Evolutionary conservation across 148 eudicot genomes (phyloP).

Genomic region (Tetragonia tetragonoides): DNA sequence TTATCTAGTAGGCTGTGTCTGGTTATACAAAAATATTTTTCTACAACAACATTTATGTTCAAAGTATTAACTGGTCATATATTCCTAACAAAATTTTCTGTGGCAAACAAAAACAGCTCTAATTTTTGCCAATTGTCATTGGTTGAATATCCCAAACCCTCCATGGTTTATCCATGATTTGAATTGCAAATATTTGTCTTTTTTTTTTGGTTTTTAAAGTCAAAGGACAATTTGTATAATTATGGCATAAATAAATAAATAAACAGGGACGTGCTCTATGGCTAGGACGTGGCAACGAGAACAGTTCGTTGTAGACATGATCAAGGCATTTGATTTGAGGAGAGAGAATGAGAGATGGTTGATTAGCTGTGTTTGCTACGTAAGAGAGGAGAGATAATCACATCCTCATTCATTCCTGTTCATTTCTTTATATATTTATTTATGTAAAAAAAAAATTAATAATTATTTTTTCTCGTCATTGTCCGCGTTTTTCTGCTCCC

Average conservation of each 20-base stretch:
- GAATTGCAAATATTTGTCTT: background rate
- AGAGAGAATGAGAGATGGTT: background rate
- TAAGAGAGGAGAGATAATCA: no score
- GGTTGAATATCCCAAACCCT: background rate
- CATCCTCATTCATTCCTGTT: background rate
- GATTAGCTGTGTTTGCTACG: conserved; percentile 5
- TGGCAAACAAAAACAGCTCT: no score
- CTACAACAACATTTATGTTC: no score
- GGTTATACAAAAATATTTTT: no score
- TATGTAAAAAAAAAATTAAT: background rate
- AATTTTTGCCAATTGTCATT: no score
- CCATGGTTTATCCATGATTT: background rate
- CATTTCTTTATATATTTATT: background rate
- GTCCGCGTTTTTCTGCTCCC: conserved; percentile 40
- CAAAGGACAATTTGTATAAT: background rate
- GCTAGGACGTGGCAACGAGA: conserved; percentile 36
- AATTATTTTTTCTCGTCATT: conserved; percentile 15
- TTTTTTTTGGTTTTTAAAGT: background rate
- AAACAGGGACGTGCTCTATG: conserved; percentile 24
- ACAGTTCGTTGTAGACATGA: conserved; percentile 35
- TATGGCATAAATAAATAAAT: background rate
- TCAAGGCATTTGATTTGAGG: conserved; percentile 18
- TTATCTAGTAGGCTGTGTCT: no score
- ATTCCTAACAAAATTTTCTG: no score
- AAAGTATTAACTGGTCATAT: no score